Evolutionary conservation across 2,329 filamentous ascomycete genomes (phyloP).

Genomic region (Clarireedia paspali): DNA sequence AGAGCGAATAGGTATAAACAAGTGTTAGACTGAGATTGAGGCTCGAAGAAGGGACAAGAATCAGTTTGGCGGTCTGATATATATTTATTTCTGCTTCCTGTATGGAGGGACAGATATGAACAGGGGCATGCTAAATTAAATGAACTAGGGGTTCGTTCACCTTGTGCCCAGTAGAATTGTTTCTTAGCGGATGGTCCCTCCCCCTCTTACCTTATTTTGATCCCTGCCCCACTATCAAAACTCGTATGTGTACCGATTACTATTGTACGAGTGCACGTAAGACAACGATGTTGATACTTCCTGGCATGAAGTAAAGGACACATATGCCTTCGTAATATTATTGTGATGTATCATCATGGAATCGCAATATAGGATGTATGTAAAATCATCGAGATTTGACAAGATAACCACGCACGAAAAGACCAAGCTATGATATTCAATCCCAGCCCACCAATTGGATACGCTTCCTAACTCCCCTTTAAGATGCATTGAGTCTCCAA

Average conservation of each 20-base stretch:
- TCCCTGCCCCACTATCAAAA: too few species aligned
- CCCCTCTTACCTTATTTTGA: too few species aligned
- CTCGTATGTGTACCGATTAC: too few species aligned
- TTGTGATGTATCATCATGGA: background rate
- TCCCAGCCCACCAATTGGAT: background rate
- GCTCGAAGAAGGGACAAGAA: background rate
- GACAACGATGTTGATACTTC: too few species aligned
- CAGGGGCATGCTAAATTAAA: background rate
- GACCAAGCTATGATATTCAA: background rate
- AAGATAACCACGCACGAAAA: background rate
- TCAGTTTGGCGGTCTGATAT: background rate
- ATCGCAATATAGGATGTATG: background rate
- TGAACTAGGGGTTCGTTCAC: too few species aligned
- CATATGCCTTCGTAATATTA: too few species aligned
- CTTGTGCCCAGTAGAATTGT: too few species aligned
- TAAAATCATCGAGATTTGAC: background rate
- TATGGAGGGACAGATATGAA: background rate
- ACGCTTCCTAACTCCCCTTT: constrained; percentile 16
- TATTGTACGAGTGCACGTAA: too few species aligned
- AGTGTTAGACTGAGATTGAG: background rate
- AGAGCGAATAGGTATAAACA: background rate
- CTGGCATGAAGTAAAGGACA: too few species aligned
- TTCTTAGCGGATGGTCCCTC: too few species aligned
- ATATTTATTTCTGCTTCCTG: background rate
- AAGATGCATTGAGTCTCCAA: constrained; percentile 10